phyloP scores from a whole-genome alignment of 306 rosid species.

The Sophora flavescens region DNA sequence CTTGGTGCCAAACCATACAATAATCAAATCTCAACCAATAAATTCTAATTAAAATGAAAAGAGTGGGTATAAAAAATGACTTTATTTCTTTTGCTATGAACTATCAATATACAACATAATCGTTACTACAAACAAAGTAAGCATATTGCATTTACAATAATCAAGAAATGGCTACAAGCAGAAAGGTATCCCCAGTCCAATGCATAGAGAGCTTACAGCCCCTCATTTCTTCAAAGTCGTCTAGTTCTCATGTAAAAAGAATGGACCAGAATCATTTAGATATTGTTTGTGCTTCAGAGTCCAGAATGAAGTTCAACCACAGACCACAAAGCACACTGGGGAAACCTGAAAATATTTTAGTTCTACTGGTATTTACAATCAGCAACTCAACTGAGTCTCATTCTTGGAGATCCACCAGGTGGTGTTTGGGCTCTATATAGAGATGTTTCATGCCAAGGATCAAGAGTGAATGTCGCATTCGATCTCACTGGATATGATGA shows the following conservation, averaged over 20 bases:
- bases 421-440: conserved; percentile 69
- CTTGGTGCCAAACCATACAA: conserved; percentile 5
- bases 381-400: conserved; percentile 66
- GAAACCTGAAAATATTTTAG: conserved; percentile 34
- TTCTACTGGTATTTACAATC: conserved; percentile 61
- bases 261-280: conserved; percentile 41
- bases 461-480: conserved; percentile 59
- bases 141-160: conserved; percentile 53
- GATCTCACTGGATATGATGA: conserved; percentile 61
- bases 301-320: conserved; percentile 32
- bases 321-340: conserved; percentile 42
- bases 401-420: conserved; percentile 89
- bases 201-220: conserved; percentile 14
- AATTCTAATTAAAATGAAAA: conserved; percentile 13
- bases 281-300: conserved; percentile 40
- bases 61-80: conserved; percentile 27
- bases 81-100: conserved; percentile 40
- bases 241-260: conserved; percentile 47
- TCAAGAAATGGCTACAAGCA: conserved; percentile 57
- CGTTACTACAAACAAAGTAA: conserved; percentile 45
- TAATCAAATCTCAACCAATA: conserved; percentile 32
- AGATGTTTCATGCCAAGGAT: conserved; percentile 68
- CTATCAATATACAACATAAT: conserved; percentile 52
- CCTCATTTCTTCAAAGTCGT: conserved; percentile 29
- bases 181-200: conserved; percentile 42